These are phyloP conservation scores for Fusarium dimerum DNA, from an alignment of 2,329 filamentous ascomycete genomes.

Conservation along the genomic window DNA sequence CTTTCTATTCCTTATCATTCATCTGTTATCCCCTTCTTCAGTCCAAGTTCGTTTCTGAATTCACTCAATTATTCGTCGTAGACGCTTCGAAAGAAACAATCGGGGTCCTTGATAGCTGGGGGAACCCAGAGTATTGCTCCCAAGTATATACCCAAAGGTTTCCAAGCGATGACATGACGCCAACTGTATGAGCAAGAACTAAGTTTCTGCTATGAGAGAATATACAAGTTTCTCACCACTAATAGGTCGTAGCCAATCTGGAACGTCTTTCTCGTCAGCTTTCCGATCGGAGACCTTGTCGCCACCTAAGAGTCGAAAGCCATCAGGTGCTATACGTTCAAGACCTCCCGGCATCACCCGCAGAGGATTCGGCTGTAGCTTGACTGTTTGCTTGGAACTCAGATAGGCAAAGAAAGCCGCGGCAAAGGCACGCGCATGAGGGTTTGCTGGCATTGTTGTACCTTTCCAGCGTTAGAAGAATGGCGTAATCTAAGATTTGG, in stretches of 20 bases:
- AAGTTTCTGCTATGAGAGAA: no score
- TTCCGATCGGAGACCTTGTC: slow-evolving; percentile 25
- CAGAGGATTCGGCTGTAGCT: slow-evolving; percentile 32
- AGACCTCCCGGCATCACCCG: slow-evolving; percentile 36
- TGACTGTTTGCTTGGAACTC: slow-evolving; percentile 7
- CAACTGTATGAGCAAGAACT: no score
- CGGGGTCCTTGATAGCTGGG: no score
- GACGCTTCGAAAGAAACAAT: no score
- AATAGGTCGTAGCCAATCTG: slow-evolving; percentile 39
- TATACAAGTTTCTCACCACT: slow-evolving; percentile 44
- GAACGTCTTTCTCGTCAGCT: slow-evolving; percentile 8
- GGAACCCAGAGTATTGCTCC: no score
- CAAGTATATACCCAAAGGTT: no score
- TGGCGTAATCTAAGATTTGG: background rate
- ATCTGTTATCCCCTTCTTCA: no score
- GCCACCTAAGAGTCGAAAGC: slow-evolving; percentile 28
- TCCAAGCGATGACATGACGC: no score
- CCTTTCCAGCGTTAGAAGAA: background rate
- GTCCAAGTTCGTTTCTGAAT: no score
- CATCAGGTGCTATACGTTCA: slow-evolving; percentile 28
- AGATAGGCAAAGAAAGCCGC: slow-evolving; percentile 40
- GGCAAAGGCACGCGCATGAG: slow-evolving; percentile 32
- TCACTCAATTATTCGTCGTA: no score
- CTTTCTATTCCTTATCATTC: no score
- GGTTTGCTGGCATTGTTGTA: slow-evolving; percentile 12